These are phyloP conservation scores for Eucalyptus sideroxylon DNA, from an alignment of 345 rosid genomes.

Conservation along the genomic window DNA sequence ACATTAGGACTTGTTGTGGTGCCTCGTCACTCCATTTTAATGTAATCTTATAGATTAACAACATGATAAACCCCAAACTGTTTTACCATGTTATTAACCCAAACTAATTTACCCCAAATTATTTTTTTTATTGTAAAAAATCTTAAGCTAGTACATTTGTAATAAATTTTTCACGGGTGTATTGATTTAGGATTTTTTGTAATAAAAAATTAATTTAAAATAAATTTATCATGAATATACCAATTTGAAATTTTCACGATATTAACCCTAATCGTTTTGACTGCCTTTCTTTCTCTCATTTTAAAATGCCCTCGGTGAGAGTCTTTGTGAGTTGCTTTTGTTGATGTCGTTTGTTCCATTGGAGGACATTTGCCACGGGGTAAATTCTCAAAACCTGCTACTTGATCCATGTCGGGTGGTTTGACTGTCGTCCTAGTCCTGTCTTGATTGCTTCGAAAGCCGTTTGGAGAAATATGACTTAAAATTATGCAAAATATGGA, in stretches of 20 bases:
- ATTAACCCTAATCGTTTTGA: too few species aligned
- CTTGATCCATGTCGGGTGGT: neutral
- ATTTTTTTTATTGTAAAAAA: accelerated
- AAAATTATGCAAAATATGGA: neutral
- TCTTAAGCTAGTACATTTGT: accelerated
- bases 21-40: neutral
- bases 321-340: neutral
- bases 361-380: neutral
- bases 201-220: accelerated
- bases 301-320: neutral
- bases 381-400: neutral
- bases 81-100: too few species aligned
- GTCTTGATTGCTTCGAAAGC: neutral
- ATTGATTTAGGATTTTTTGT: accelerated
- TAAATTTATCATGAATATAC: accelerated
- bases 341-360: neutral
- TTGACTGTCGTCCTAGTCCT: neutral
- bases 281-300: neutral
- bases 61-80: too few species aligned
- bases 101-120: accelerated
- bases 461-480: neutral
- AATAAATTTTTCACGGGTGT: accelerated
- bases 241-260: accelerated
- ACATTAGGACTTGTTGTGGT: accelerated
- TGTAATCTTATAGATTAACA: neutral